A percentile compares a stretch with the other conserved stretches of the same genome.
Evolutionary conservation across 2,329 filamentous ascomycete genomes (phyloP).

Genomic region (Colletotrichum shisoi): DNA sequence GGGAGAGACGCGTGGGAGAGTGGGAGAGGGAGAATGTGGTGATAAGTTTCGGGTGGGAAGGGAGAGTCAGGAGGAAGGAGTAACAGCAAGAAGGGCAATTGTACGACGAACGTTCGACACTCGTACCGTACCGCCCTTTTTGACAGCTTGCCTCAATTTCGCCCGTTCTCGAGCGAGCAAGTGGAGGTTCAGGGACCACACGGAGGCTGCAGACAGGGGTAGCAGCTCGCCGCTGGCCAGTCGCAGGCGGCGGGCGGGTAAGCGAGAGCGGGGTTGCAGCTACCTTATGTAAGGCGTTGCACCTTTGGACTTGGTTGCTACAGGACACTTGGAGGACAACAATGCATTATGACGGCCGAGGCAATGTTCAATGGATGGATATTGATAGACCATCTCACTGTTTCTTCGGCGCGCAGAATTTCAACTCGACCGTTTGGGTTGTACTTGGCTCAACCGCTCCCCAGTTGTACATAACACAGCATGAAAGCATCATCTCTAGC

Average conservation of each 20-base stretch:
- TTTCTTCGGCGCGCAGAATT: too few relatives aligned
- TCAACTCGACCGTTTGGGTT: neutral
- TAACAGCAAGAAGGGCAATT: conserved; percentile 15
- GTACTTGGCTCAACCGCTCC: neutral
- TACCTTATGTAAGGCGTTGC: conserved; percentile 36
- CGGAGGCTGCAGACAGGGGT: conserved; percentile 33
- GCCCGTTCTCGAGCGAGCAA: conserved; percentile 36
- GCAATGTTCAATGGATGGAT: neutral
- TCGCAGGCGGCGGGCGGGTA: conserved; percentile 17
- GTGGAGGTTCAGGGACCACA: conserved; percentile 41
- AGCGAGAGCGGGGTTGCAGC: conserved; percentile 36
- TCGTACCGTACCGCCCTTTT: conserved; percentile 43
- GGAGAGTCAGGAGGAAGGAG: conserved; percentile 19
- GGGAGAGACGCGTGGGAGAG: neutral
- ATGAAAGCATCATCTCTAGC: neutral
- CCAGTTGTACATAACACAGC: too few relatives aligned
- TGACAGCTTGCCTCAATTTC: conserved; percentile 49
- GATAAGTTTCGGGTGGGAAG: conserved; percentile 34
- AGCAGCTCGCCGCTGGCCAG: conserved; percentile 27
- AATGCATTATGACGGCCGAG: neutral
- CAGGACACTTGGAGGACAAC: conserved; percentile 15
- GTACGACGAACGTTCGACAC: conserved; percentile 30
- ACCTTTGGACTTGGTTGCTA: conserved; percentile 18
- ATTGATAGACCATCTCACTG: too few relatives aligned
- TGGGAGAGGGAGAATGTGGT: neutral